Evolutionary conservation across 169 alveolate species (phyloP), one percentile per base, ranked within the genome.

Genomic region (Eimeria sp.): DNA sequence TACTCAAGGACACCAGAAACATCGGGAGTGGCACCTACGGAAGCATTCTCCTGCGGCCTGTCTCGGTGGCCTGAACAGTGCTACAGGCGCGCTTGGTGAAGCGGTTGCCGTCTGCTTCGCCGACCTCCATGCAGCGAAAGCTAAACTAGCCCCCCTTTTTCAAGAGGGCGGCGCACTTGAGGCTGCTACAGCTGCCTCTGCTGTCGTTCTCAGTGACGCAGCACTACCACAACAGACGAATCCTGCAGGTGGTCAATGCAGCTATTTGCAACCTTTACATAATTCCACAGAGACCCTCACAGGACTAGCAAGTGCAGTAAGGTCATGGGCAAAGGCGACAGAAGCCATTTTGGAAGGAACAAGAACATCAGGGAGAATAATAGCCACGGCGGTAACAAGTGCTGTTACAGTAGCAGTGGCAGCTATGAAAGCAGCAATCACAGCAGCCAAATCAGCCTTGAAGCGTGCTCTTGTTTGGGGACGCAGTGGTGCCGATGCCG

Each of bases 61-160:
- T 11, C 18, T 57, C 3, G 51, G 16, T 51, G 76, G 57, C 54
- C 63, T 57, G 76, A 51, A 61, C 58, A 54, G 18, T n/a, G 5
- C 40, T 57, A 20, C 10, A 14, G 49, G 73, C 49, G 43, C 65
- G 5, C 14, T 87, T 47, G 72, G 58, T 43, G 63, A 58, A 34
- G 93, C 93, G 1, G 57, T 87, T 43, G 82, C 82, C 7, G 49
- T 25, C 51, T 87, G 93, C 61, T 57, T 87, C 25, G 4, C 45
- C 34, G 93, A 87, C 27, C 63, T 87, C 40, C 93, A 87, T 87
- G 83, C 43, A 30, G 83, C 93, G n/a, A 58, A 87, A 30, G 51
- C 78, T n/a, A 58, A 40, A 63, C 93, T 87, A 22, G 93, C 78
- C 30, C 82, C 82, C 54, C 82, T 87, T 4, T 87, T 87, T 63